These are phyloP conservation scores for Clonostachys chloroleuca DNA, from an alignment of 2,329 filamentous ascomycete species.

Conservation along the genomic window DNA sequence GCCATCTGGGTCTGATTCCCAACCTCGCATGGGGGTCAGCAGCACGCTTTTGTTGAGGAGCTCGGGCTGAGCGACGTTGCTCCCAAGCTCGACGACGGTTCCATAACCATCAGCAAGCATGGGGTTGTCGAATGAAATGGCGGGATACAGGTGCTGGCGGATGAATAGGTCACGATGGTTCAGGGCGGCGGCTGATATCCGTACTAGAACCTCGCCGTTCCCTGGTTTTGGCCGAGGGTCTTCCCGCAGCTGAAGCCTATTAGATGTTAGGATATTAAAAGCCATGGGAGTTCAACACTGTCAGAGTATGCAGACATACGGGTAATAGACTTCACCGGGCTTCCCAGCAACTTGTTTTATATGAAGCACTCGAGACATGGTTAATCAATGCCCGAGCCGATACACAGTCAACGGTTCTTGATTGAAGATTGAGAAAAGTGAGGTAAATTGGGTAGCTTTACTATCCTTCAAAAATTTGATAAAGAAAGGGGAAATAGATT, in stretches of 20 bases:
- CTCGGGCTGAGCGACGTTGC: conserved; percentile 23
- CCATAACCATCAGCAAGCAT: conserved; percentile 82
- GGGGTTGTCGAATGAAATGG: conserved; percentile 72
- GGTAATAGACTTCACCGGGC: conserved; percentile 85
- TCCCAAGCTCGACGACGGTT: conserved; percentile 61
- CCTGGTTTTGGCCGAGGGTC: conserved; percentile 60
- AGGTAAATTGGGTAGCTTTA: background rate
- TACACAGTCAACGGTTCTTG: too few relatives aligned
- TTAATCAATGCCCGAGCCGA: background rate
- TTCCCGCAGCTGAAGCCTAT: conserved; percentile 54
- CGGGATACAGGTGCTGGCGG: conserved; percentile 87
- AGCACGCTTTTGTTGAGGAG: conserved; percentile 66
- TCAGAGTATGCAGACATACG: conserved; percentile 35
- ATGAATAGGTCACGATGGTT: conserved; percentile 97
- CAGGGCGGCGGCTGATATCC: conserved; percentile 73
- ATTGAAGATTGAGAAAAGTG: background rate
- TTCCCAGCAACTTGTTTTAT: conserved; percentile 69
- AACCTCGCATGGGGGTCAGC: conserved; percentile 73
- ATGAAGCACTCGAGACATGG: conserved; percentile 35
- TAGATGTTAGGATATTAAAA: background rate
- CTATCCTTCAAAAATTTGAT: background rate
- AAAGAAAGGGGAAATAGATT: too few relatives aligned
- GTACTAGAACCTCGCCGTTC: conserved; percentile 67
- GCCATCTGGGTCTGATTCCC: conserved; percentile 66
- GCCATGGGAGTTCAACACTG: background rate